phyloP scores from a whole-genome alignment of 768 basidiomycete species.

The Pulveroboletus frians region DNA sequence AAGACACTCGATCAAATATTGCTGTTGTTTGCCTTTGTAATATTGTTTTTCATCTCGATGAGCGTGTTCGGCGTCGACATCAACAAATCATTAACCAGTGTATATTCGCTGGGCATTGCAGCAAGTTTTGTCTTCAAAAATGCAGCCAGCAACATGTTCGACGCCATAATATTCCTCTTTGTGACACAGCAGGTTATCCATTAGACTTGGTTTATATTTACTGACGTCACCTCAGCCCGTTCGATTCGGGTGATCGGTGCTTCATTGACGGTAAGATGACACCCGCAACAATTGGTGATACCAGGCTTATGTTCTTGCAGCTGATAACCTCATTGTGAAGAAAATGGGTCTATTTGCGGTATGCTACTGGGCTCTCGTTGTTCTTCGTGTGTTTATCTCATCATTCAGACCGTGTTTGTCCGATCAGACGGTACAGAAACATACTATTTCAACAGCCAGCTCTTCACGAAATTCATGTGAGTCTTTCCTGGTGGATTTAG shows the following conservation, averaged over 20 bases:
- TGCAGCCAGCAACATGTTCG: slow-evolving; percentile 66
- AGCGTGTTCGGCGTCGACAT: slow-evolving; percentile 68
- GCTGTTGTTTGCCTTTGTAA: slow-evolving; percentile 54
- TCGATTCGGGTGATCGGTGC: slow-evolving; percentile 78
- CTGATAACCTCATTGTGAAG: slow-evolving; percentile 70
- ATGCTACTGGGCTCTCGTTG: slow-evolving; percentile 11
- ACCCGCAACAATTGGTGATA: neutral
- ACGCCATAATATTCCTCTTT: slow-evolving; percentile 77
- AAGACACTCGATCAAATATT: slow-evolving; percentile 60
- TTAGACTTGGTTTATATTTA: neutral
- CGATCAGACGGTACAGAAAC: slow-evolving; percentile 73
- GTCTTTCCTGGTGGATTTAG: slow-evolving; percentile 17
- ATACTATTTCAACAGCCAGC: slow-evolving; percentile 76
- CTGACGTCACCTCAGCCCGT: slow-evolving; percentile 45
- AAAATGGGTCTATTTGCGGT: slow-evolving; percentile 77
- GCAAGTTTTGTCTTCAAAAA: slow-evolving; percentile 80
- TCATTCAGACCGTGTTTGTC: slow-evolving; percentile 55
- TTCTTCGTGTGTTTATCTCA: neutral
- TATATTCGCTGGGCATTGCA: slow-evolving; percentile 69
- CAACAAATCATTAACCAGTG: slow-evolving; percentile 59
- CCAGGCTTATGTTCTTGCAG: slow-evolving; percentile 28
- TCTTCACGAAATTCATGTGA: slow-evolving; percentile 72
- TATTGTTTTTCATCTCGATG: slow-evolving; percentile 69
- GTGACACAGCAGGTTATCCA: slow-evolving; percentile 65
- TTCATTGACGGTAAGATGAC: slow-evolving; percentile 54